Evolutionary conservation across 495 filamentous ascomycete genomes (phyloP), one percentile per base, ranked within the genome.

Genomic region (Penicillium canariense): DNA sequence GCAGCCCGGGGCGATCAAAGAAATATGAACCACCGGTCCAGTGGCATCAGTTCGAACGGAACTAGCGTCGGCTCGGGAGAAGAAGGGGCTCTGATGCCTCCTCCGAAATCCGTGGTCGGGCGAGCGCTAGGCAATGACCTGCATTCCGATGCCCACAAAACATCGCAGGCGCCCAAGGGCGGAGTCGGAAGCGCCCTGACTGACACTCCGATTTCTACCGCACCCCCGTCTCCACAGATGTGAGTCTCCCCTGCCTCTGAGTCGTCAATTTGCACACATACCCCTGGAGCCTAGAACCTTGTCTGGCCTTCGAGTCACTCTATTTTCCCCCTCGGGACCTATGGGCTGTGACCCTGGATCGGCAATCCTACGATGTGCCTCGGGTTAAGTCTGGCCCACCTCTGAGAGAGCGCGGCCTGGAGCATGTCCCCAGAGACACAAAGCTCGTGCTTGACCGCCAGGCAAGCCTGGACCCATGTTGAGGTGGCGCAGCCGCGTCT

Each of bases 151-250:
- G 67, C 53, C 70, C 66, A 71, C 67, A 75, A 66, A 65, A 63
- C 67, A 34, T 72, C 73, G 48, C 75, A 70, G 57, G 59, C 68
- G 56, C 70, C 70, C 64, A 76, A 77, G 65, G 72, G 80, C 66
- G 74, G 76, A 62, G 69, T 81, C 67, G 84, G 84, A 55, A 69
- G 66, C 46, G 77, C 82, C 35, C 68, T 87, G 66, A 82, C 74
- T 56, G 87, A 90, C 70, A 90, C 87, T 60, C 87, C 87, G 52
- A 64, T 73, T 67, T 79, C 86, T 60, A 87, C 87, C 58, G 84
- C 83, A 50, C 85, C 86, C 26, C 82, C 76, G 68, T 88, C 85
- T 68, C 87, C 87, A 61, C 79, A 80, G 63, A 86, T 90, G 84
- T 88, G 72, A 72, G 85, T 76, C 43, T 45, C 35, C 25, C 43